Evolutionary conservation across 441 rosid species (phyloP).

Genomic region (Syzygium syzygioides): DNA sequence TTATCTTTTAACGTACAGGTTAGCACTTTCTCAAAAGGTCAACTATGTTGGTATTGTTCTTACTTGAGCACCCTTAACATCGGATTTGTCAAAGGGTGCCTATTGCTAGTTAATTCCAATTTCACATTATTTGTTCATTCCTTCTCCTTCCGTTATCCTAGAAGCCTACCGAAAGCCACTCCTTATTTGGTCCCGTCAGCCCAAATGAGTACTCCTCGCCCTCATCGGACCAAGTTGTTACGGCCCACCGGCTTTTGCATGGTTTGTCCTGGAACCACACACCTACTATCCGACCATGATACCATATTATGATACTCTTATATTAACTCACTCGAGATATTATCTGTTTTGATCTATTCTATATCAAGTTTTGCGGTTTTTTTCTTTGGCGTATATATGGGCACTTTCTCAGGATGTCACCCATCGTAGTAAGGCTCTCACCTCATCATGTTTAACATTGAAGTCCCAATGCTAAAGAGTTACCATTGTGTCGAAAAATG

Average conservation of each 20-base stretch:
- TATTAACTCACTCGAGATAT: background rate
- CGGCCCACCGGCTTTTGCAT: no score
- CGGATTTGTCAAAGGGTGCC: background rate
- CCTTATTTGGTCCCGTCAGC: rapidly evolving
- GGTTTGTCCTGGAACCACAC: no score
- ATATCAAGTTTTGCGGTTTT: no score
- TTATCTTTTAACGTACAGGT: background rate
- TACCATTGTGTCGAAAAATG: rapidly evolving
- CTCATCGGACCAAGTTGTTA: rapidly evolving
- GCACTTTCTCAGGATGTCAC: background rate
- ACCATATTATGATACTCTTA: no score
- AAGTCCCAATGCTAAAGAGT: background rate
- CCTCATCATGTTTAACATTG: no score
- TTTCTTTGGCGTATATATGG: background rate
- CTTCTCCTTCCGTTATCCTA: no score
- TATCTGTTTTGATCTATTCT: rapidly evolving
- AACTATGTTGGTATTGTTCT: background rate
- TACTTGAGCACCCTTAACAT: rapidly evolving
- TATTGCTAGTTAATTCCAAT: background rate
- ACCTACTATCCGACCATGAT: no score
- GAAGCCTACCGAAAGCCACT: rapidly evolving
- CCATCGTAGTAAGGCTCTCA: background rate
- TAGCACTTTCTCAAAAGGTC: background rate
- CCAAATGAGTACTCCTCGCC: rapidly evolving
- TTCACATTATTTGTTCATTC: background rate